Evolutionary conservation across 1,139 yeast species (phyloP).

Genomic region (Wickerhamiella infanticola): DNA sequence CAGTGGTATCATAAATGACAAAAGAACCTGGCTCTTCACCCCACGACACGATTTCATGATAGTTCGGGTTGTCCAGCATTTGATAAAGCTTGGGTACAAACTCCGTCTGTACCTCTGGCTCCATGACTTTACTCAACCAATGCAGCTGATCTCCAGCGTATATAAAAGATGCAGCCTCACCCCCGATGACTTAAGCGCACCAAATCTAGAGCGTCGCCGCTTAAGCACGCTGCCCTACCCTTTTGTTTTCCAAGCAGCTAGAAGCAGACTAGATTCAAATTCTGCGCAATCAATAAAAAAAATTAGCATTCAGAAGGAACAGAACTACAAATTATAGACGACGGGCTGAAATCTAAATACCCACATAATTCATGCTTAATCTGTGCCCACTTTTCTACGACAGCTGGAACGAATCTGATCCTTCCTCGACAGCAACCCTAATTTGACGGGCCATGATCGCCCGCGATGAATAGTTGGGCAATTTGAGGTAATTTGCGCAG

Average conservation of each 20-base stretch:
- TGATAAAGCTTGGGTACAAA: slow-evolving; percentile 24
- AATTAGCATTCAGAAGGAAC: too few relatives aligned
- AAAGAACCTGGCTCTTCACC: slow-evolving; percentile 68
- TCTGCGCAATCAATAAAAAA: too few relatives aligned
- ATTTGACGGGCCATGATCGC: slow-evolving; percentile 45
- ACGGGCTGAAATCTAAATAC: too few relatives aligned
- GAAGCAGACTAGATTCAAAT: too few relatives aligned
- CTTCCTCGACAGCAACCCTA: slow-evolving; percentile 64
- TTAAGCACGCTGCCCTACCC: too few relatives aligned
- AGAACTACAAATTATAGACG: too few relatives aligned
- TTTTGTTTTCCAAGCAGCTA: too few relatives aligned
- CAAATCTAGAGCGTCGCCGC: neutral
- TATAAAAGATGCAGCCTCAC: neutral
- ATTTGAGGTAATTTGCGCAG: slow-evolving; percentile 83
- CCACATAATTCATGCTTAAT: too few relatives aligned
- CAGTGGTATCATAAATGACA: slow-evolving; percentile 59
- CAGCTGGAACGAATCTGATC: slow-evolving; percentile 74
- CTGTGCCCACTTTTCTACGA: slow-evolving; percentile 28
- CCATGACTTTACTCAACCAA: neutral
- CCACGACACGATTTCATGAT: slow-evolving; percentile 69
- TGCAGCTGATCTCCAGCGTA: neutral
- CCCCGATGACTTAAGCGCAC: neutral
- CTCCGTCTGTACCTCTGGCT: slow-evolving; percentile 6
- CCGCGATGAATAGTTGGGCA: slow-evolving; percentile 63
- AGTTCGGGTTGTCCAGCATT: slow-evolving; percentile 71